Percentiles rank a stretch among this genome's conserved stretches.
Evolutionary conservation across 345 rosid genomes (phyloP).

Genomic region (Lepidium sativum): DNA sequence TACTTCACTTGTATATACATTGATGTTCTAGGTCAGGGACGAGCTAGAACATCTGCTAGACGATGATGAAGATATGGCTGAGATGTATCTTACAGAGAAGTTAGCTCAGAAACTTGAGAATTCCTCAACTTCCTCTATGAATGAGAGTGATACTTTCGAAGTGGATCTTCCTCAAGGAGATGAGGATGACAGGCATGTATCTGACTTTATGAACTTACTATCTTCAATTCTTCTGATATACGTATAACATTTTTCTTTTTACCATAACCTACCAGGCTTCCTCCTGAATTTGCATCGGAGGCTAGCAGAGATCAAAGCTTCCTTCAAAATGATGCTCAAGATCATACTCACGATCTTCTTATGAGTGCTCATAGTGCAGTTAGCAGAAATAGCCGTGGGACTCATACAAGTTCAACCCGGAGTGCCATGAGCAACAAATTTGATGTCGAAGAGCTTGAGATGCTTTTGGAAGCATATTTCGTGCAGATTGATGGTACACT

Average conservation of each 20-base stretch:
- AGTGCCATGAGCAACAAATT: conserved; percentile 65
- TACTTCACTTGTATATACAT: not conserved
- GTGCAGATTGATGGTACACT: conserved; percentile 88
- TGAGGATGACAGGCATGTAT: conserved; percentile 49
- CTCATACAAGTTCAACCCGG: conserved; percentile 49
- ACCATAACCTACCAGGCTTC: conserved; percentile 33
- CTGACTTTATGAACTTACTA: not conserved
- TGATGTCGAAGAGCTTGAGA: conserved; percentile 88
- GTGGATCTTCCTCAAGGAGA: conserved; percentile 44
- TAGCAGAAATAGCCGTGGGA: conserved; percentile 54
- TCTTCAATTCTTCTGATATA: not conserved
- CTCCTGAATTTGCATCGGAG: conserved; percentile 38
- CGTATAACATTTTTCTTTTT: conserved; percentile 3
- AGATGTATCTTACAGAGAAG: conserved; percentile 92
- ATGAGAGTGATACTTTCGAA: conserved; percentile 44
- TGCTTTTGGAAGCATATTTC: conserved; percentile 96
- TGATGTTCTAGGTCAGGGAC: conserved; percentile 60
- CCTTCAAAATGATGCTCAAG: conserved; percentile 33
- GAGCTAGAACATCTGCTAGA: conserved; percentile 87
- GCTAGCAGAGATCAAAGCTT: conserved; percentile 34
- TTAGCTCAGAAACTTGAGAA: conserved; percentile 55
- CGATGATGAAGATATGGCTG: conserved; percentile 97
- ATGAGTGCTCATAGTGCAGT: conserved; percentile 36
- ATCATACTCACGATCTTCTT: conserved; percentile 35
- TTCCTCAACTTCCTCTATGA: conserved; percentile 48